These are phyloP conservation scores for Agaricales sp. DNA, from an alignment of 1,284 basidiomycete genomes.

Conservation along the genomic window DNA sequence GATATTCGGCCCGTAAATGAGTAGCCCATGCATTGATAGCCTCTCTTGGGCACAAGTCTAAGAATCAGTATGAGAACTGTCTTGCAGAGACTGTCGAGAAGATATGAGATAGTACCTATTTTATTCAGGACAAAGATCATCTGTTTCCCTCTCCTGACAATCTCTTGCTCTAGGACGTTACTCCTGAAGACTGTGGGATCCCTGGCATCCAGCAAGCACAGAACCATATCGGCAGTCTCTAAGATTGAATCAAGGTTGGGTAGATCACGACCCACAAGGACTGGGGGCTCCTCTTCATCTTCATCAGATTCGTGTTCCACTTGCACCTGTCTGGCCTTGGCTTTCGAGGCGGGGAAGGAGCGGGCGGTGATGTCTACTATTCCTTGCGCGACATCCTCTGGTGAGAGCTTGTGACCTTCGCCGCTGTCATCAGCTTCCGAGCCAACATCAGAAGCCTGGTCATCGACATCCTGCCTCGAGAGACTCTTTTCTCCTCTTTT, in stretches of 20 bases:
- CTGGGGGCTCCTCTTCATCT: constrained; percentile 40
- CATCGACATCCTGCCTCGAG: constrained; percentile 14
- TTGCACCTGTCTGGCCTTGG: background rate
- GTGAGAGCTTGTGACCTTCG: background rate
- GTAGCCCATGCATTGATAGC: constrained; percentile 70
- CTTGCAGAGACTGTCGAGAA: constrained; percentile 2
- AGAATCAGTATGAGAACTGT: constrained; percentile 10
- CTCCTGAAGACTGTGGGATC: constrained; percentile 72
- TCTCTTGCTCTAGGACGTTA: constrained; percentile 50
- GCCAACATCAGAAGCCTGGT: constrained; percentile 16
- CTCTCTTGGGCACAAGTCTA: constrained; percentile 82
- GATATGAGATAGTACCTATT: constrained; percentile 49
- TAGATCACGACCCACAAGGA: constrained; percentile 60
- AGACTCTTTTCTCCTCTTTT: constrained; percentile 38
- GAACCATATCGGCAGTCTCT: constrained; percentile 74
- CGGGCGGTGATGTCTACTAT: background rate
- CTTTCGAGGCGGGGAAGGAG: background rate
- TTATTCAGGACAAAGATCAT: constrained; percentile 79
- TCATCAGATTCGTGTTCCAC: constrained; percentile 15
- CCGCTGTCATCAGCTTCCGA: background rate
- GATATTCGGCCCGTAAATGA: constrained; percentile 40
- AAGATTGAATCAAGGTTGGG: constrained; percentile 64
- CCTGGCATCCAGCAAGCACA: constrained; percentile 80
- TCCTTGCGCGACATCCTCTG: background rate
- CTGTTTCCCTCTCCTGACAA: constrained; percentile 36